Percentiles rank a stretch among this genome's conserved stretches.
phyloP scores from a whole-genome alignment of 768 basidiomycete genomes.

The Rhodotorula kratochvilovae region DNA sequence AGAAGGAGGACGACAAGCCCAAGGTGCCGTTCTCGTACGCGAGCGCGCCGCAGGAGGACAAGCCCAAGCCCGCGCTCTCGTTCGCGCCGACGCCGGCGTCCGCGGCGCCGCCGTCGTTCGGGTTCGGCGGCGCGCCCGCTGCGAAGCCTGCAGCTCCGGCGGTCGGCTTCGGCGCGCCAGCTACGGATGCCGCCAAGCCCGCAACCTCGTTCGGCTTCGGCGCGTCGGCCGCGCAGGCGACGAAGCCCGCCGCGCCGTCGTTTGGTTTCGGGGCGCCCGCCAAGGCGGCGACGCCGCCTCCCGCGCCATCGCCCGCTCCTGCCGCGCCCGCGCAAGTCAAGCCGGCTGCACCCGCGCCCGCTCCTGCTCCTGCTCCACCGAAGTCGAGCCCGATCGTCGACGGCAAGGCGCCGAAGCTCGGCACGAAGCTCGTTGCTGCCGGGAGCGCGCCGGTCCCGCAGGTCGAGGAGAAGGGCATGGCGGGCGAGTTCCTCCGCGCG shows the following conservation, averaged over 20 bases:
- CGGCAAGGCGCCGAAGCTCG: constrained; percentile 17
- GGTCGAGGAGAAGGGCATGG: constrained; percentile 41
- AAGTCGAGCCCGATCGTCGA: not conserved
- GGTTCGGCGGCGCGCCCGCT: not conserved
- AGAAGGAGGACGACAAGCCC: not conserved
- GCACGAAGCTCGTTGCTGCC: constrained; percentile 8
- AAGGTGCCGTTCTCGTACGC: not conserved
- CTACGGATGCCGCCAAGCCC: too few relatives aligned
- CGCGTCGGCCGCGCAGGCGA: not conserved
- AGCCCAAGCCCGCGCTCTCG: not conserved
- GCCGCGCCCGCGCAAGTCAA: not conserved
- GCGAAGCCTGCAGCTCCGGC: not conserved
- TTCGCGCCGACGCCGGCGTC: not conserved
- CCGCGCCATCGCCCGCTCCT: not conserved
- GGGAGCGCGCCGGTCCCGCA: not conserved
- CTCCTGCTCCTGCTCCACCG: not conserved
- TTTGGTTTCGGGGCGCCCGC: not conserved
- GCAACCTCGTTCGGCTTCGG: too few relatives aligned
- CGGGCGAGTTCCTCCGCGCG: constrained; percentile 41
- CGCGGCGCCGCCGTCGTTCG: not conserved
- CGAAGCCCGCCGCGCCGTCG: not conserved
- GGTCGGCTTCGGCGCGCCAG: not conserved
- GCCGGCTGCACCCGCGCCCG: not conserved
- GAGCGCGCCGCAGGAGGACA: not conserved
- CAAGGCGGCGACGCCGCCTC: not conserved